Conservation (phyloP, 495 filamentous ascomycete genomes). For the Geoglossum glabrum region DNA sequence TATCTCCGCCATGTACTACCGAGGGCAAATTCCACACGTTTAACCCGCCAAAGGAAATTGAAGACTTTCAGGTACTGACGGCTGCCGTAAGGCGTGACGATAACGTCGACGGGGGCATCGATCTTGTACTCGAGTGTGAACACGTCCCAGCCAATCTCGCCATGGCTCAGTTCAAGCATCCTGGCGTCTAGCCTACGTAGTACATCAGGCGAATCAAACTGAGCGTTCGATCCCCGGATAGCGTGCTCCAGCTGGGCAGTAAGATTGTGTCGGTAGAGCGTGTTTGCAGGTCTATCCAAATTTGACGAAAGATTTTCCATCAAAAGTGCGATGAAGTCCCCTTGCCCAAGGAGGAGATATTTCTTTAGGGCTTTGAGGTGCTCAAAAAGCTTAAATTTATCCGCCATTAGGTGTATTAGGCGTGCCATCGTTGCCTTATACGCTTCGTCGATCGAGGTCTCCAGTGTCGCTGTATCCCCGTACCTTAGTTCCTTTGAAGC, state of each 20-base stretch:
- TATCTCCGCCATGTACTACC: constrained; percentile 81
- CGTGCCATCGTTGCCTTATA: constrained; percentile 95
- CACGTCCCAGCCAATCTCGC: constrained; percentile 98
- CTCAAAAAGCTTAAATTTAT: constrained; percentile 83
- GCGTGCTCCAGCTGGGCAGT: constrained; percentile 96
- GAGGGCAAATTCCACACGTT: constrained; percentile 89
- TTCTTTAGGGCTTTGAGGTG: constrained; percentile 85
- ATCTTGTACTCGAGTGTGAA: constrained; percentile 99
- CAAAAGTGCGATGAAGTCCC: constrained; percentile 90
- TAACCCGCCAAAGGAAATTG: constrained; percentile 98
- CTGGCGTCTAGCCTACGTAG: constrained; percentile 81
- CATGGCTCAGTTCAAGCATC: constrained; percentile 86
- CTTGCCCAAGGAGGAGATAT: constrained; percentile 84
- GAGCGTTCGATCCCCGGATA: constrained; percentile 89
- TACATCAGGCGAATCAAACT: constrained; percentile 86
- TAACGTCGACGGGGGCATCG: constrained; percentile 89
- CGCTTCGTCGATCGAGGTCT: constrained; percentile 85
- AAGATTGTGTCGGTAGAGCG: constrained; percentile 83
- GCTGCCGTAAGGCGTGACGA: constrained; percentile 85
- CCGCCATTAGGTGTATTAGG: constrained; percentile 81
- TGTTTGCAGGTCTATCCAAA: constrained; percentile 84
- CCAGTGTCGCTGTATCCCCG: constrained; percentile 80
- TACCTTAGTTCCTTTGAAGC: constrained; percentile 84
- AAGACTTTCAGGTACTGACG: constrained; percentile 97
- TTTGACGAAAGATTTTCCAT: constrained; percentile 92